Evolutionary conservation across 257 asterid genomes (phyloP), one percentile per base, ranked within the genome.

Genomic region (Scutellaria baicalensis): DNA sequence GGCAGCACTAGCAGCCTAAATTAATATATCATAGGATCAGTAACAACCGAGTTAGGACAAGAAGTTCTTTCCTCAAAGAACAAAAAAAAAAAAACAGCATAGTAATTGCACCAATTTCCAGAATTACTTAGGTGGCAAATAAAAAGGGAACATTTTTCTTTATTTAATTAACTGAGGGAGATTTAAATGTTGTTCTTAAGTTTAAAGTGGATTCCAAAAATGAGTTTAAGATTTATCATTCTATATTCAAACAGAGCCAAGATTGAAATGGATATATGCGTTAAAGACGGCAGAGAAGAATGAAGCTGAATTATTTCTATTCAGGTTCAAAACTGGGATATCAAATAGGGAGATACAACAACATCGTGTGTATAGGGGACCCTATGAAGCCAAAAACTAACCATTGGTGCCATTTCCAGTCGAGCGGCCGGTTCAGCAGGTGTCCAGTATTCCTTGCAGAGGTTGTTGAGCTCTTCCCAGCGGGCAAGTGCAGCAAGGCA

Each of bases 331-430:
- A 65, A 50, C 49, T 44, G 44, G 57, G 39, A 78, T 23, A 78
- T 55, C 49, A 16, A 50, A 62, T 33, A 74, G 61, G 52, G 47
- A 21, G 35, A 61, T 39, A 47, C 39, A 56, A 58, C 27, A 23
- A 44, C 47, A 40, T 31, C 16, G 63, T 49, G 21, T 66, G 57
- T 38, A 17, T 64, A 17, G 58, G 59, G 40, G 59, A 63, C 57
- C 52, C 67, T 59, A 27, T 18, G 59, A 75, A 80, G 68, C 70
- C 77, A 66, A 35, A 69, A 73, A 77, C 83, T 66, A 80, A 94
- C 99, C 97, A 88, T 81, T 59, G 99, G 99, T 47, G 99, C 99
- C 97, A 94, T 94, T 88, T 94, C 97, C 86, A 94, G 80, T 72
- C 99, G 86, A 60, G 99, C 96, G 79, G 92, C 90, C 75, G 96